Evolutionary conservation across 768 basidiomycete species (phyloP).

Genomic region (Rhodocollybia butyracea): DNA sequence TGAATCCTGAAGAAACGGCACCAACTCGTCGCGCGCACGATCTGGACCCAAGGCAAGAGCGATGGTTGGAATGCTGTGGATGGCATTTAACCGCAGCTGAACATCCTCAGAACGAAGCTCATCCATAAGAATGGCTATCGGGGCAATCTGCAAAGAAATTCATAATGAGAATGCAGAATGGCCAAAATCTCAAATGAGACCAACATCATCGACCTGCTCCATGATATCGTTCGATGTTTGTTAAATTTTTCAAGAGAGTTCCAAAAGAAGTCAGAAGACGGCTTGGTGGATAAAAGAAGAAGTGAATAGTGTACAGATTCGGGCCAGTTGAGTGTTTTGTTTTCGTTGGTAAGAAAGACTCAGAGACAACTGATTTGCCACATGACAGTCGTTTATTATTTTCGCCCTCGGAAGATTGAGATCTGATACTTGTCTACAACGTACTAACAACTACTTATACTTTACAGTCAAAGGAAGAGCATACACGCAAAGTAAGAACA

Average conservation of each 20-base stretch:
- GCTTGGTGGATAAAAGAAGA: not conserved
- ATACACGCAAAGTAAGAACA: too few species aligned
- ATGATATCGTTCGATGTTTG: constrained; percentile 34
- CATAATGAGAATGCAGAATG: constrained; percentile 18
- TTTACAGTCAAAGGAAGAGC: too few species aligned
- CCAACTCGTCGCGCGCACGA: constrained; percentile 91
- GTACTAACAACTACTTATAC: too few species aligned
- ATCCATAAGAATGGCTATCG: constrained; percentile 96
- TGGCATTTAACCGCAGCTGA: constrained; percentile 91
- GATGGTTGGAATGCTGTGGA: constrained; percentile 96
- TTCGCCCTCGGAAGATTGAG: too few species aligned
- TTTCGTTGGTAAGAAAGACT: too few species aligned
- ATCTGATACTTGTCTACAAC: too few species aligned
- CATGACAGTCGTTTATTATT: too few species aligned
- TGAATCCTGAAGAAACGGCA: constrained; percentile 98
- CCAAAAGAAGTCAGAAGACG: not conserved
- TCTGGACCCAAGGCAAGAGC: constrained; percentile 94
- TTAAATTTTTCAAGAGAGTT: not conserved
- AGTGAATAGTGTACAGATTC: not conserved
- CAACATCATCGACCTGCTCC: constrained; percentile 71
- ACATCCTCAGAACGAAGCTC: constrained; percentile 98
- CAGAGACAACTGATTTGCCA: too few species aligned
- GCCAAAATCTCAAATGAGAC: constrained; percentile 23
- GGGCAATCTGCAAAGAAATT: constrained; percentile 60
- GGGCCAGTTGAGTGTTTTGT: too few species aligned